Percentiles rank a stretch among this genome's conserved stretches.
phyloP scores from a whole-genome alignment of 768 basidiomycete species.

The Lentinus tigrinus region DNA sequence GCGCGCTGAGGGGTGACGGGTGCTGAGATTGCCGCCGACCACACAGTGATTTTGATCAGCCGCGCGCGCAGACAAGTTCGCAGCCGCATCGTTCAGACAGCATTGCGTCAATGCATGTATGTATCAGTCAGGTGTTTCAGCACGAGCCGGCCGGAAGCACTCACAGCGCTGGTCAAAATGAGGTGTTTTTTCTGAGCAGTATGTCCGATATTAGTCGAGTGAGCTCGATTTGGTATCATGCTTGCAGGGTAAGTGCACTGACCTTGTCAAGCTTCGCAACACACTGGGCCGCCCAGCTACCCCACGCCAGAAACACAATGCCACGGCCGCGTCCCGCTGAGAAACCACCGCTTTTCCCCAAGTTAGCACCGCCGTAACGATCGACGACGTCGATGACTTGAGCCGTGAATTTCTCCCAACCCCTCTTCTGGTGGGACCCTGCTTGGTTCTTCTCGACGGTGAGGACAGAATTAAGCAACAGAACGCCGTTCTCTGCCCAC shows the following conservation, averaged over 20 bases:
- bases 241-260: slow-evolving; percentile 16
- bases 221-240: not conserved
- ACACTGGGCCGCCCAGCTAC: slow-evolving; percentile 80
- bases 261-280: slow-evolving; percentile 77
- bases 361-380: slow-evolving; percentile 71
- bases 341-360: slow-evolving; percentile 34
- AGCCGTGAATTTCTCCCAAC: slow-evolving; percentile 92
- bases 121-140: not conserved
- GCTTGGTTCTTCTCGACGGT: slow-evolving; percentile 78
- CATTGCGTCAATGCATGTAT: not conserved
- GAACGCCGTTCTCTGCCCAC: slow-evolving; percentile 85
- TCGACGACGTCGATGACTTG: slow-evolving; percentile 78
- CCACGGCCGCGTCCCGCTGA: slow-evolving; percentile 63
- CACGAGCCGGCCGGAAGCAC: slow-evolving; percentile 27
- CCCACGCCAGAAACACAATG: slow-evolving; percentile 89
- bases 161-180: slow-evolving; percentile 72
- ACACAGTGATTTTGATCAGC: slow-evolving; percentile 24
- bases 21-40: slow-evolving; percentile 48
- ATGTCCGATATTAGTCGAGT: not conserved
- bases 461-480: slow-evolving; percentile 90
- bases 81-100: slow-evolving; percentile 16
- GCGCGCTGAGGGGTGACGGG: slow-evolving; percentile 79
- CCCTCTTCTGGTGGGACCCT: slow-evolving; percentile 79
- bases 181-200: slow-evolving; percentile 70
- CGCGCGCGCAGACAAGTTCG: not conserved